Conservation (phyloP, 148 eudicot species). For the Chenopodium album region DNA sequence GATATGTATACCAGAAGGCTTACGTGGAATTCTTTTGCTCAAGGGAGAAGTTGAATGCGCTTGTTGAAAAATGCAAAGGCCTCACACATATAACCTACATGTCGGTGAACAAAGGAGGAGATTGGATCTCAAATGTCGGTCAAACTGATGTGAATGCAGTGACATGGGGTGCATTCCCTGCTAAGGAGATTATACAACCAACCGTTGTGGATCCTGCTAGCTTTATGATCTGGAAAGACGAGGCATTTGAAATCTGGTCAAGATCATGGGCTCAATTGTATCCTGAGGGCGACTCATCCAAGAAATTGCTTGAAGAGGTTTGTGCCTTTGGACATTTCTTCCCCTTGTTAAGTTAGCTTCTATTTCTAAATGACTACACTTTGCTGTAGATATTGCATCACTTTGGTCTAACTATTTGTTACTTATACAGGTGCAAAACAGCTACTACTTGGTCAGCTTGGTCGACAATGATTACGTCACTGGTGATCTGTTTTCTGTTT, state of each 20-base stretch:
- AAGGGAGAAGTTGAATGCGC: constrained; percentile 60
- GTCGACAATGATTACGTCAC: constrained; percentile 38
- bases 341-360: neutral
- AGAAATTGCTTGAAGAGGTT: constrained; percentile 68
- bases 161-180: constrained; percentile 94
- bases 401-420: neutral
- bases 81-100: constrained; percentile 66
- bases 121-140: constrained; percentile 53
- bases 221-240: constrained; percentile 88
- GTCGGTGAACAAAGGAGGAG: constrained; percentile 80
- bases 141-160: constrained; percentile 76
- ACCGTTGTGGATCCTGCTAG: constrained; percentile 89
- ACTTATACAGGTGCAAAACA: constrained; percentile 38
- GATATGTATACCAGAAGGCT: constrained; percentile 92
- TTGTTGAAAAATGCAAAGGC: constrained; percentile 67
- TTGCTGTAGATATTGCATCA: neutral
- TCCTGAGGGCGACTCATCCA: constrained; percentile 70
- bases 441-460: constrained; percentile 51
- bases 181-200: constrained; percentile 88
- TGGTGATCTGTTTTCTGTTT: constrained; percentile 39
- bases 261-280: constrained; percentile 86
- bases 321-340: constrained; percentile 5
- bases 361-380: neutral
- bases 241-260: constrained; percentile 92
- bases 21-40: constrained; percentile 91